These are phyloP conservation scores for Chrysoporthe cubensis DNA, from an alignment of 2,329 filamentous ascomycete species.

Conservation along the genomic window DNA sequence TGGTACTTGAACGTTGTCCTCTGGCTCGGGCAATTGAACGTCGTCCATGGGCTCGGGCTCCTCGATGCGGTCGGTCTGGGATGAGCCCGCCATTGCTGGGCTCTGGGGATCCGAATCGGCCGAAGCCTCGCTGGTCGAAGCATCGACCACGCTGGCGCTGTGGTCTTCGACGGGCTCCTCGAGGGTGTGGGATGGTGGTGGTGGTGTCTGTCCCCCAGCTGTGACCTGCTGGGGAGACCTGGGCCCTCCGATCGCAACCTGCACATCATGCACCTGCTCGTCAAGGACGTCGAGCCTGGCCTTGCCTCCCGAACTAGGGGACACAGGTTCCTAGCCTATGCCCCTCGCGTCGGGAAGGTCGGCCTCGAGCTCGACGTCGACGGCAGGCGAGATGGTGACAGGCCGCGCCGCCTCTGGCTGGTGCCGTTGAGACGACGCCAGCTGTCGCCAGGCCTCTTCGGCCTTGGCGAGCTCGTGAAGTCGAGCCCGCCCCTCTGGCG, in stretches of 20 bases:
- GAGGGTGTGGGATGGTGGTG: too few relatives aligned
- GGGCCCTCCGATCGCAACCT: not conserved
- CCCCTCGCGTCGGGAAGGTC: not conserved
- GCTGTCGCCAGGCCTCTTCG: conserved; percentile 1
- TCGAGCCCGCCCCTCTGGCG: not conserved
- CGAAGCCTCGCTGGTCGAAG: too few relatives aligned
- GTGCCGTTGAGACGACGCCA: not conserved
- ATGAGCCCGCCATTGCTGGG: not conserved
- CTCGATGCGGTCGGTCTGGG: not conserved
- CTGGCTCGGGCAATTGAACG: not conserved
- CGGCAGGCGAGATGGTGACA: not conserved
- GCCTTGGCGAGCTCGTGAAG: not conserved
- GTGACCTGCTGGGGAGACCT: not conserved
- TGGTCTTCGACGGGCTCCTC: too few relatives aligned
- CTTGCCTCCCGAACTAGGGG: not conserved
- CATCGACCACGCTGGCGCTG: too few relatives aligned
- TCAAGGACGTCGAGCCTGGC: not conserved
- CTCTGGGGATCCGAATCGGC: not conserved
- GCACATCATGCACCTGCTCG: not conserved
- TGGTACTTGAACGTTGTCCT: not conserved
- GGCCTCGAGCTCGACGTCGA: not conserved
- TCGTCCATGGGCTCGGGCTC: not conserved
- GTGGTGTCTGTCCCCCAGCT: not conserved
- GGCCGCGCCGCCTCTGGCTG: not conserved
- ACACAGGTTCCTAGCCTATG: not conserved